These are phyloP conservation scores for Viridothelium virens DNA, from an alignment of 495 filamentous ascomycete genomes.

Conservation along the genomic window DNA sequence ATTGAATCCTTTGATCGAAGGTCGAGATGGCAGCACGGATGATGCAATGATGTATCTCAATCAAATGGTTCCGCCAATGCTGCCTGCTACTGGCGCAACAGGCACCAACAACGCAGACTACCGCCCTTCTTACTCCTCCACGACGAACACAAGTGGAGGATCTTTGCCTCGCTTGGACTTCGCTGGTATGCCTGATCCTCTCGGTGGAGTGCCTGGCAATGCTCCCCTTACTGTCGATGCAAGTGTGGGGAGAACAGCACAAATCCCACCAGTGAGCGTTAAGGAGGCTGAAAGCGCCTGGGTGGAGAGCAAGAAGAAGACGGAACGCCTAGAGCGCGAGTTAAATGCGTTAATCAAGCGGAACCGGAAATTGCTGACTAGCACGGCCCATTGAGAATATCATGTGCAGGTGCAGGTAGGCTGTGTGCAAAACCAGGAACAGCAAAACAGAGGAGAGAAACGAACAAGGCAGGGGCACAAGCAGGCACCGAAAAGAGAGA, in stretches of 20 bases:
- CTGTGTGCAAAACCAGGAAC: too few relatives aligned
- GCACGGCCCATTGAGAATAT: slow-evolving; percentile 11
- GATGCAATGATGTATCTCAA: slow-evolving; percentile 15
- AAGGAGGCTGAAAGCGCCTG: slow-evolving; percentile 56
- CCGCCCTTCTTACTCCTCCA: background rate
- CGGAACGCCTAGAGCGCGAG: slow-evolving; percentile 62
- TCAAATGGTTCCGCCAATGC: slow-evolving; percentile 11
- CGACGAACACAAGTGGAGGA: background rate
- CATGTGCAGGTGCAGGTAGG: too few relatives aligned
- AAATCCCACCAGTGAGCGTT: slow-evolving; percentile 35
- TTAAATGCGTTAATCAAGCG: slow-evolving; percentile 52
- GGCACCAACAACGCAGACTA: background rate
- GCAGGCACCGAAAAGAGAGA: too few relatives aligned
- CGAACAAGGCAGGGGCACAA: too few relatives aligned
- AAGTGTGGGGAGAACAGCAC: background rate
- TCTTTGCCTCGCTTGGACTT: background rate
- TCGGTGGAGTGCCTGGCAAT: background rate
- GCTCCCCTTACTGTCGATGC: background rate
- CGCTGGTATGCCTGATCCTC: too few relatives aligned
- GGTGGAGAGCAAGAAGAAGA: slow-evolving; percentile 52
- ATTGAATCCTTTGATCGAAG: background rate
- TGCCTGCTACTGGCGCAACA: background rate
- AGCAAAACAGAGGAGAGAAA: too few relatives aligned
- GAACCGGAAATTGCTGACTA: slow-evolving; percentile 46
- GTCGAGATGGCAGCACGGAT: background rate